These are phyloP conservation scores for Lecanoromycetidae sp. DNA, from an alignment of 2,329 filamentous ascomycete species.

Conservation along the genomic window DNA sequence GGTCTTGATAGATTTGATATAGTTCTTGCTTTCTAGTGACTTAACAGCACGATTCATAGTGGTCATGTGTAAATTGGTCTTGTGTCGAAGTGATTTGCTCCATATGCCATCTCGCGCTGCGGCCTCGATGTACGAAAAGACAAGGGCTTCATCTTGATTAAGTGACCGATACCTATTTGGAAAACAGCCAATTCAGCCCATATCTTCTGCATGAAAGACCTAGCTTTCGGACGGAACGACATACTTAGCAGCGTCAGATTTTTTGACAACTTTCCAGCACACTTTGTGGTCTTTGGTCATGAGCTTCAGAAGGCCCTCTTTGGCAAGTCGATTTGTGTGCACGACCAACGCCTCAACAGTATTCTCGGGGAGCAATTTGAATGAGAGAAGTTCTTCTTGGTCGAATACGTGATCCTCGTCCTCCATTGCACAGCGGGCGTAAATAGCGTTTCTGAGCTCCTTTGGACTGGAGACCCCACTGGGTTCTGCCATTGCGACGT, in stretches of 20 bases:
- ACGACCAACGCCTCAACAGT: conserved; percentile 32
- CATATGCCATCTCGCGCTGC: conserved; percentile 78
- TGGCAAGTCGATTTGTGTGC: conserved; percentile 34
- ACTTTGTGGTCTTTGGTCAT: conserved; percentile 32
- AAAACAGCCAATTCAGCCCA: neutral
- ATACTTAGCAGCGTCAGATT: conserved; percentile 40
- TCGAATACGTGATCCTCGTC: conserved; percentile 33
- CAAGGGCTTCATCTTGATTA: conserved; percentile 58
- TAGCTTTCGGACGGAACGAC: no score
- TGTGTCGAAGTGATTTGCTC: conserved; percentile 71
- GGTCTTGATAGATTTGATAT: conserved; percentile 82
- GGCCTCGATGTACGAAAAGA: conserved; percentile 82
- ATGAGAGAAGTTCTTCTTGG: conserved; percentile 34
- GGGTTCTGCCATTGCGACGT: conserved; percentile 4
- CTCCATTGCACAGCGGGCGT: conserved; percentile 32
- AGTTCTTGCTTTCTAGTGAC: conserved; percentile 64
- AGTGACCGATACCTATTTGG: conserved; percentile 3
- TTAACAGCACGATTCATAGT: conserved; percentile 73
- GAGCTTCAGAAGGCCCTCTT: conserved; percentile 35
- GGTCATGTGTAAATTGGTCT: conserved; percentile 71
- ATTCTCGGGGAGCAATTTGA: conserved; percentile 33
- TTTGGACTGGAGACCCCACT: conserved; percentile 21
- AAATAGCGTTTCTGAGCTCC: conserved; percentile 34
- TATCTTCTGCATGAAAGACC: no score
- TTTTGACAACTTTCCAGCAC: conserved; percentile 37